A percentile compares a stretch with the other conserved stretches of the same genome.
Evolutionary conservation across 148 eudicot genomes (phyloP).

Genomic region (Rhododendron griersonianum): DNA sequence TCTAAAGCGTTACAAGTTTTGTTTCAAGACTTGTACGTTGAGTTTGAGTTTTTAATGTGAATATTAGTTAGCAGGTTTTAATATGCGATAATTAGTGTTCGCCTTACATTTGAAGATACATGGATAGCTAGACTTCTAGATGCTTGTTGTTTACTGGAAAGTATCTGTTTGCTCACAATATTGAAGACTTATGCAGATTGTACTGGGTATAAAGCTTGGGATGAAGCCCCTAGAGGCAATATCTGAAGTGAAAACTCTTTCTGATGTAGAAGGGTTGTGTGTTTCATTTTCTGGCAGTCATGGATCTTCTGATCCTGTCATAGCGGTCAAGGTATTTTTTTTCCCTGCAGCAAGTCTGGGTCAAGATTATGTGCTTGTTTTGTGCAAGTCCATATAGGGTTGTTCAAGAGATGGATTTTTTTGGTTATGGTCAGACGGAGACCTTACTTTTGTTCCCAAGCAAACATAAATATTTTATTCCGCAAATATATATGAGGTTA

Average conservation of each 20-base stretch:
- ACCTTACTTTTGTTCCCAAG: not conserved
- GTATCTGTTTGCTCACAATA: not conserved
- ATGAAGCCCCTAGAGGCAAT: conserved; percentile 78
- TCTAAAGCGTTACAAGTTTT: not conserved
- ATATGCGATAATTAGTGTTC: not conserved
- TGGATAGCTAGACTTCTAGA: not conserved
- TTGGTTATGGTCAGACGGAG: not conserved
- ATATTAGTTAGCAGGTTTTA: not conserved
- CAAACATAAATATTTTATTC: not conserved
- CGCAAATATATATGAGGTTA: not conserved
- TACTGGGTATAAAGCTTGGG: conserved; percentile 84
- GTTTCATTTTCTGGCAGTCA: conserved; percentile 59
- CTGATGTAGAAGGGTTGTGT: conserved; percentile 96
- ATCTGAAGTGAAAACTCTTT: conserved; percentile 67
- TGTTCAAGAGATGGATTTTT: not conserved
- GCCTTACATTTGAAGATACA: not conserved
- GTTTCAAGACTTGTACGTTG: not conserved
- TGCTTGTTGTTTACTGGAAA: not conserved
- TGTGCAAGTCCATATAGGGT: not conserved
- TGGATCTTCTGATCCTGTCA: conserved; percentile 78
- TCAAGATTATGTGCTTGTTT: not conserved
- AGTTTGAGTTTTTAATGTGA: not conserved
- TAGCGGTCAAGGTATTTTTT: conserved; percentile 77
- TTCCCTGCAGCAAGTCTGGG: not conserved
- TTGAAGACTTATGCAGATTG: conserved; percentile 52